Base-by-base conservation (phyloP, 2,329 filamentous ascomycete species). In the Penicillium sp. region DNA sequence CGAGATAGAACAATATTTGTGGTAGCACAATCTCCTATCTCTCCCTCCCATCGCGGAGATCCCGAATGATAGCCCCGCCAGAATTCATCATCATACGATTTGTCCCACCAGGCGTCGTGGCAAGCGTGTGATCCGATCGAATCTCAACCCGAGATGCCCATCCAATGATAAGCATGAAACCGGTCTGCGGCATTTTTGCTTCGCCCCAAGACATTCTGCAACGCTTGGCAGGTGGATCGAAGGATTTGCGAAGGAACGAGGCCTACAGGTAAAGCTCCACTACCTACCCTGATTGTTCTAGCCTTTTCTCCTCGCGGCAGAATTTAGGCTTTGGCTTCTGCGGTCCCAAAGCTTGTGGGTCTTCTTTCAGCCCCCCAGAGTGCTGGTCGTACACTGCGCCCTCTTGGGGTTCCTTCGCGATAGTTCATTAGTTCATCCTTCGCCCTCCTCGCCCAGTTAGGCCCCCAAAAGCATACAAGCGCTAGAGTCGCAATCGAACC, bases 201-300 rank as follows among this genome's bases (percentile, higher is more conserved):
- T 40, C 21, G 36, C n/a, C n/a, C 23, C n/a, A 41, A 42, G 39
- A 42, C 39, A 42, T 42, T 42, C 26, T 21, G 39, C 24, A 21
- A 42, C 39, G n/a, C 39, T 42, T 29, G 39, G 26, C 39, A 27
- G 20, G 39, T 42, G 24, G 39, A 21, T 12, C 26, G n/a, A 42
- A 17, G 15, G 21, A n/a, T 7, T n/a, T 10, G 2, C 5, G 36
- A 39, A 15, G 12, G n/a, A 24, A 17, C 21, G 18, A 39, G n/a
- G 5, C 10, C 21, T n/a, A 10, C 33, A 36, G n/a, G 15, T 12
- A 39, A 2, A 15, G 4, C 6, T 15, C 20, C 4, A n/a, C 36
- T 10, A 39, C 36, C 21, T 39, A 13, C 36, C 36, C 18, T 2
- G 9, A 7, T n/a, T 24, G 4, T 8, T 15, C n/a, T 39, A 26